A percentile compares a stretch with the other conserved stretches of the same genome.
Evolutionary conservation across 2,329 filamentous ascomycete species (phyloP).

Genomic region (Penicillium sp.): DNA sequence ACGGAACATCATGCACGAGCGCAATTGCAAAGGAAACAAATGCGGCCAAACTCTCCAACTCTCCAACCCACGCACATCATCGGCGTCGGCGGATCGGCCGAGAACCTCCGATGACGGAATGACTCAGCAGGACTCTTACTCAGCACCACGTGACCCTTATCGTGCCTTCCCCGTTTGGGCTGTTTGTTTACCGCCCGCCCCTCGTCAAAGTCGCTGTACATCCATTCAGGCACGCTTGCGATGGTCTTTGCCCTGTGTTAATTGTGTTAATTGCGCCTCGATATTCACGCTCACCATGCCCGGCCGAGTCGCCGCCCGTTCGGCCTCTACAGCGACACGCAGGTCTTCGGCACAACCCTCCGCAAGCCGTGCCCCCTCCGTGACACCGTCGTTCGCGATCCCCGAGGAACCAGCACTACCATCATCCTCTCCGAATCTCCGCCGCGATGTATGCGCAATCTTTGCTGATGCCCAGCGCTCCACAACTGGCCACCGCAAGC

Average conservation of each 20-base stretch:
- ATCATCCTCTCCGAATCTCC: conserved; percentile 59
- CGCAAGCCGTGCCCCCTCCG: conserved; percentile 75
- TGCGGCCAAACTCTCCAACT: neutral
- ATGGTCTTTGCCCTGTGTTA: conserved; percentile 24
- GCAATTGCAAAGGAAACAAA: conserved; percentile 9
- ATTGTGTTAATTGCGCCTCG: conserved; percentile 20
- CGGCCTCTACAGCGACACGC: conserved; percentile 41
- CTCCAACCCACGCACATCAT: neutral
- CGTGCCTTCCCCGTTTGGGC: conserved; percentile 39
- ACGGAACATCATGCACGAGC: conserved; percentile 65
- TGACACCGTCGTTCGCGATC: conserved; percentile 49
- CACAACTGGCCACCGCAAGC: conserved; percentile 86
- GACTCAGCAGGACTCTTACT: conserved; percentile 6
- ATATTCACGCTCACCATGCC: conserved; percentile 39
- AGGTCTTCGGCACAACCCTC: conserved; percentile 65
- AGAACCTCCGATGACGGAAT: conserved; percentile 15
- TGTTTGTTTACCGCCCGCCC: conserved; percentile 44
- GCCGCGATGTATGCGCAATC: conserved; percentile 72
- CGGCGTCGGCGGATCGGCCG: conserved; percentile 9
- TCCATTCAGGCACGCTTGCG: conserved; percentile 22
- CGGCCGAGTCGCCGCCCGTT: conserved; percentile 44
- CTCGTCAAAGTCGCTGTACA: conserved; percentile 10
- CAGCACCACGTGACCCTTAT: conserved; percentile 41
- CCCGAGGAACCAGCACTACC: conserved; percentile 64
- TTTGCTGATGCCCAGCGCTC: conserved; percentile 86